Evolutionary conservation across 768 basidiomycete species (phyloP), one percentile per base, ranked within the genome.

Genomic region (Symmetrospora coprosmae): DNA sequence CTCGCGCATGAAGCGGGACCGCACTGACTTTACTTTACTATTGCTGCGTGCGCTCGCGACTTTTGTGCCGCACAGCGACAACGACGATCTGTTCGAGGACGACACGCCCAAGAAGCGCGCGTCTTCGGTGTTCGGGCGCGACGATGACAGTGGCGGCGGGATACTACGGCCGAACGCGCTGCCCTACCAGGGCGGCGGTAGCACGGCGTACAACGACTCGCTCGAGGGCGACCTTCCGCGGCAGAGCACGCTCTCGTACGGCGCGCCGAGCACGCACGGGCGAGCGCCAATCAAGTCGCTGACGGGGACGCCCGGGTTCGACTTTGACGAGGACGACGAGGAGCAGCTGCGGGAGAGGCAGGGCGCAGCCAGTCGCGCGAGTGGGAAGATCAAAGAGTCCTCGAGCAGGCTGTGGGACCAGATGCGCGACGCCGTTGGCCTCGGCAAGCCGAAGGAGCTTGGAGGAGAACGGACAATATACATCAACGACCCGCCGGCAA

Each of bases 381-480:
- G 52, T 21, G 41, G 47, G 43, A 63, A 63, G 30, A 25, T 53
- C 41, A 63, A 63, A 38, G 43, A 47, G 14, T 38, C 30, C 16
- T 23, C 38, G 19, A 40, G 40, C 25, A 43, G 37, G 16, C 17
- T 45, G 14, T 63, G 62, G 62, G 58, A 59, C 27, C 17, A 7
- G 2, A 16, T 63, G 4, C 38, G 59, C 41, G 25, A 47, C 33
- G 9, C 43, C n/a, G 16, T 53, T 5, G 62, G 62, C 2, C 13
- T 63, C 23, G 47, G 52, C 9, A 50, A 37, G 31, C 40, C 19
- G 39, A 63, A 58, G 43, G 39, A 53, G 4, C 34, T 63, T 3
- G 46, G 41, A 17, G 86, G 86, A 23, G 86, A 90, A 72, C 78
- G 94, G 52, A 73, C 86, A 52, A 81, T 97, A 59, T 79, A 82